These are phyloP conservation scores for Mariannaea elegans DNA, from an alignment of 2,329 filamentous ascomycete species.

Conservation along the genomic window DNA sequence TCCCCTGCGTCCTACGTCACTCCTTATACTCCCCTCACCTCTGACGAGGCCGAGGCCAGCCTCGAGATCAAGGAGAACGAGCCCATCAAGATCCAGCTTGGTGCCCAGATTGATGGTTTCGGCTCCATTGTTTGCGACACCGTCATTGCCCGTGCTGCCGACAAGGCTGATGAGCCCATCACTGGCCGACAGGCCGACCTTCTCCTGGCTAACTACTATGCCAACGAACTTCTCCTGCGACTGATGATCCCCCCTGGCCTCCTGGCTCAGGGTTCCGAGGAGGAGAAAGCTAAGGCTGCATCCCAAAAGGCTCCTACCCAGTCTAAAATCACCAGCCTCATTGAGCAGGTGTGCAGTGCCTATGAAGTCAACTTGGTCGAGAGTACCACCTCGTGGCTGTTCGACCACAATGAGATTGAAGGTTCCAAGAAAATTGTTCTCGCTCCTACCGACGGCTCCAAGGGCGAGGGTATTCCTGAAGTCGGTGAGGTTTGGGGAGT, in stretches of 20 bases:
- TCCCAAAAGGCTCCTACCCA: conserved; percentile 85
- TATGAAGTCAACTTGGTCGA: conserved; percentile 95
- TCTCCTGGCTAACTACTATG: conserved; percentile 89
- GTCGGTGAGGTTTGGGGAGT: conserved; percentile 97
- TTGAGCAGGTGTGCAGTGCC: conserved; percentile 90
- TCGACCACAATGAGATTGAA: conserved; percentile 97
- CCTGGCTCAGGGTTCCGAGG: conserved; percentile 82
- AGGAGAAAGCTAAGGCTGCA: conserved; percentile 93
- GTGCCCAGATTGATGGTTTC: conserved; percentile 97
- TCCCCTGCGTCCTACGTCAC: conserved; percentile 95
- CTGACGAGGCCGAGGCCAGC: conserved; percentile 85
- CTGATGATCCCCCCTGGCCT: conserved; percentile 92
- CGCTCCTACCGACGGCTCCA: conserved; percentile 83
- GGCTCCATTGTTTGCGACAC: conserved; percentile 96
- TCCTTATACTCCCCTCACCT: conserved; percentile 90
- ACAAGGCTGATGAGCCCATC: conserved; percentile 69
- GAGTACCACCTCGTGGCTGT: conserved; percentile 97
- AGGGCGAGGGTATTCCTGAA: conserved; percentile 89
- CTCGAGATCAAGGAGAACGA: conserved; percentile 84
- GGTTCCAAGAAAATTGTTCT: conserved; percentile 97
- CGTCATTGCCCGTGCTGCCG: conserved; percentile 74
- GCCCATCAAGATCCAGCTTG: conserved; percentile 97
- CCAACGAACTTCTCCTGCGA: conserved; percentile 92
- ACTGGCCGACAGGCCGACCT: conserved; percentile 86
- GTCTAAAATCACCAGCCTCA: conserved; percentile 82